Evolutionary conservation across 2,329 filamentous ascomycete species (phyloP).

Genomic region (Pochonia chlamydosporia): DNA sequence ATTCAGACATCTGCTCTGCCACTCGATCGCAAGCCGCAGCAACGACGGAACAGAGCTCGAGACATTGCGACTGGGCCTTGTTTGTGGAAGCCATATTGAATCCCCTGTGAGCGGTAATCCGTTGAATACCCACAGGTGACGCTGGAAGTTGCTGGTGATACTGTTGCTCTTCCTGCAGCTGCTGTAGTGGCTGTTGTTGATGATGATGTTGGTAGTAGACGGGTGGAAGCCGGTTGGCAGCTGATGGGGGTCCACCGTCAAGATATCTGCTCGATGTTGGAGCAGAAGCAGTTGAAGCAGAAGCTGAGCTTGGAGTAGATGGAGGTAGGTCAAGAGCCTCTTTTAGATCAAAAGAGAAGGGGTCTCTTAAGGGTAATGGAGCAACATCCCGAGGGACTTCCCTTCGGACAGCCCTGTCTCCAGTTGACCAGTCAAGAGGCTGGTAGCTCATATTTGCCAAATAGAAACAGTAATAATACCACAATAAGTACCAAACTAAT

Average conservation of each 20-base stretch:
- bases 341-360: conserved; percentile 9
- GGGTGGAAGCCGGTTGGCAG: background rate
- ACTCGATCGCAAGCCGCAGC: conserved; percentile 58
- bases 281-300: conserved; percentile 5
- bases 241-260: conserved; percentile 4
- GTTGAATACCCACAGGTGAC: background rate
- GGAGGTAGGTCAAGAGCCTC: conserved; percentile 9
- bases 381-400: conserved; percentile 1
- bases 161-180: background rate
- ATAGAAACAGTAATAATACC: background rate
- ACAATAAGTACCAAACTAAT: background rate
- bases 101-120: background rate
- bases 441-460: conserved; percentile 7
- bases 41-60: conserved; percentile 48
- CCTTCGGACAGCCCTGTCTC: background rate
- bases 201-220: background rate
- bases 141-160: background rate
- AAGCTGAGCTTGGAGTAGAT: conserved; percentile 5
- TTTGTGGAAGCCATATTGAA: conserved; percentile 9
- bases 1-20: conserved; percentile 59
- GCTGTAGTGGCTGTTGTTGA: background rate
- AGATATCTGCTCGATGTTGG: conserved; percentile 2
- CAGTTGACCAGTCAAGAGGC: conserved; percentile 1
- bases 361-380: conserved; percentile 3
- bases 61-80: conserved; percentile 26